Percentiles rank a stretch among this genome's conserved stretches.
phyloP scores from a whole-genome alignment of 371 early-diverging fungal genomes.

The Fennellomyces sp. region DNA sequence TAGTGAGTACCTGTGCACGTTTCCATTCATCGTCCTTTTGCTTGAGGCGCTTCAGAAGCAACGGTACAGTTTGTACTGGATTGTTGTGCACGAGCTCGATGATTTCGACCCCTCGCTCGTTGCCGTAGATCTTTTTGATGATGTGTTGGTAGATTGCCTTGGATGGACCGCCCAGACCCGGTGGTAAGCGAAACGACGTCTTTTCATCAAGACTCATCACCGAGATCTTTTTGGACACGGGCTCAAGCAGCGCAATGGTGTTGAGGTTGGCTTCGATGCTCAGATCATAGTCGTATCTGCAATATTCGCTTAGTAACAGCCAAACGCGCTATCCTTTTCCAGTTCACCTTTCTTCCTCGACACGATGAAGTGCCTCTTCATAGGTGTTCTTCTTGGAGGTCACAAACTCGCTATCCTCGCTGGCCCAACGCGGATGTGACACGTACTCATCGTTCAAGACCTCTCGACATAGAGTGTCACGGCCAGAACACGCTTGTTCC shows the following conservation, averaged over 20 bases:
- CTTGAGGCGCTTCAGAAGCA: conserved; percentile 95
- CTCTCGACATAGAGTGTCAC: conserved; percentile 91
- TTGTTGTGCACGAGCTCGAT: conserved; percentile 92
- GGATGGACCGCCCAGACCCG: conserved; percentile 82
- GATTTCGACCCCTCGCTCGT: conserved; percentile 85
- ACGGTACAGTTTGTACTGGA: conserved; percentile 93
- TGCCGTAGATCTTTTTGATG: conserved; percentile 93
- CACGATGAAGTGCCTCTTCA: conserved; percentile 96
- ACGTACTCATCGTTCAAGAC: conserved; percentile 97
- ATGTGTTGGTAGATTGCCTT: conserved; percentile 87
- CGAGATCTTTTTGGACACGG: conserved; percentile 76
- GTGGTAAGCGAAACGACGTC: conserved; percentile 67
- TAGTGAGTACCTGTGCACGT: conserved; percentile 32
- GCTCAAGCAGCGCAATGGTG: conserved; percentile 91
- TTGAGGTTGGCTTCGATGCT: conserved; percentile 94
- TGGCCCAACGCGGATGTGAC: conserved; percentile 94
- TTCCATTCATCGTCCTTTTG: conserved; percentile 99
- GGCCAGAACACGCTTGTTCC: conserved; percentile 76
- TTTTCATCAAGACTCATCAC: conserved; percentile 86
- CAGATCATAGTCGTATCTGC: conserved; percentile 95
- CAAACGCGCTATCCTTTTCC: neutral
- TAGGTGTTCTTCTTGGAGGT: conserved; percentile 93
- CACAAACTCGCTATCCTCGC: conserved; percentile 94
- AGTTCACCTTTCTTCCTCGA: conserved; percentile 92
- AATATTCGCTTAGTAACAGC: conserved; percentile 46